phyloP scores from a whole-genome alignment of 1,284 basidiomycete genomes.

The Fomitopsis pinicola region DNA sequence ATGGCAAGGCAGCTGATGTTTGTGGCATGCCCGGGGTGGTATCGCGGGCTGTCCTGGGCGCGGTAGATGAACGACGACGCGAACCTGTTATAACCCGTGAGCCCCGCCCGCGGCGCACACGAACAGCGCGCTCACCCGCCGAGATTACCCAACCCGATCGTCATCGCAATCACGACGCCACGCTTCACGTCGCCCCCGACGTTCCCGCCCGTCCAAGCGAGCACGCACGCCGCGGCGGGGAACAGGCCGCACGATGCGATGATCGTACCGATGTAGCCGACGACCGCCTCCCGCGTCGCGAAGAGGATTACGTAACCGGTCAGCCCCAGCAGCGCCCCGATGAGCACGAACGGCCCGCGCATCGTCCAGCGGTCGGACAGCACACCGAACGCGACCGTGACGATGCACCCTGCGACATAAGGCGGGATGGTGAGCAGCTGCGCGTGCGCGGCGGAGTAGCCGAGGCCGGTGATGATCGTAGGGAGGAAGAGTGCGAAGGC shows the following conservation, averaged over 20 bases:
- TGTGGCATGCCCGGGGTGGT: conserved; percentile 3
- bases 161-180: conserved; percentile 59
- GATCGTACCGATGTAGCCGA: conserved; percentile 58
- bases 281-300: conserved; percentile 39
- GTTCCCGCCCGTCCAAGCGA: conserved; percentile 65
- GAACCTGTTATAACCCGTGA: background rate
- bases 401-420: conserved; percentile 10
- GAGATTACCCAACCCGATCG: conserved; percentile 63
- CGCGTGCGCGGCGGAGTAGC: conserved; percentile 19
- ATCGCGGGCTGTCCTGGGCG: conserved; percentile 2
- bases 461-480: conserved; percentile 28
- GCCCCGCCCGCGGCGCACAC: background rate
- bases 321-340: conserved; percentile 45
- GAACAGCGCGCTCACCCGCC: conserved; percentile 31
- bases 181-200: conserved; percentile 66
- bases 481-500: conserved; percentile 17
- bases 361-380: conserved; percentile 10
- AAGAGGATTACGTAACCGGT: conserved; percentile 61
- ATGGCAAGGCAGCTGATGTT: background rate
- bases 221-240: conserved; percentile 52
- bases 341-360: conserved; percentile 55
- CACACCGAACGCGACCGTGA: conserved; percentile 9
- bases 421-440: conserved; percentile 22
- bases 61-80: conserved; percentile 5
- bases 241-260: conserved; percentile 58